A percentile compares a stretch with the other conserved stretches of the same genome.
Conservation (phyloP, 441 rosid genomes). For the Euphorbia celastroides region DNA sequence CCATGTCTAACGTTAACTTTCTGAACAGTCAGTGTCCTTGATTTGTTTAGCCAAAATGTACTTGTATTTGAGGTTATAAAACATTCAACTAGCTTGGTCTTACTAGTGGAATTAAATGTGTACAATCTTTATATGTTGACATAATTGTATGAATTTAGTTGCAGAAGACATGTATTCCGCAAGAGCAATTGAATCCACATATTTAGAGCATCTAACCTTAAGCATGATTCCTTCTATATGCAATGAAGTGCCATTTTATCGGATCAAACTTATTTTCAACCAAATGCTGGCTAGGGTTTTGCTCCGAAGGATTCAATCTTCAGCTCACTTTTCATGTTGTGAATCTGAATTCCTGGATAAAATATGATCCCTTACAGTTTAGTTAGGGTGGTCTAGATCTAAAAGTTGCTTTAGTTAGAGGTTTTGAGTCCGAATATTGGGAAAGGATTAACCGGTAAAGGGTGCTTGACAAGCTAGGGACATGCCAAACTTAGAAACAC, state of each 20-base stretch:
- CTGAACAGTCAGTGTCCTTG: not conserved
- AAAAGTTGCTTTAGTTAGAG: too few species aligned
- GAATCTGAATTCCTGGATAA: not conserved
- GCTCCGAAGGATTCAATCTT: constrained; percentile 6
- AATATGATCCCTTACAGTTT: not conserved
- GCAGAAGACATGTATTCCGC: not conserved
- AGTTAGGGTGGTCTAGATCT: too few species aligned
- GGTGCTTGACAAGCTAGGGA: too few species aligned
- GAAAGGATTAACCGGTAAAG: too few species aligned
- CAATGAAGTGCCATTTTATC: too few species aligned
- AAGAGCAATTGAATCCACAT: not conserved
- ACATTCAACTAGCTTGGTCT: not conserved
- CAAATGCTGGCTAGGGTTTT: not conserved
- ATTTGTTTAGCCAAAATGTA: not conserved
- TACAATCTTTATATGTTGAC: not conserved
- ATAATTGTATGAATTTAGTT: not conserved
- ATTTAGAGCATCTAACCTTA: not conserved
- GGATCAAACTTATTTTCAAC: not conserved
- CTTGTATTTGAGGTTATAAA: too few species aligned
- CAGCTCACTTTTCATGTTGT: not conserved
- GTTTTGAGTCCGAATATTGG: too few species aligned
- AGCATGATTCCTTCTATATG: not conserved
- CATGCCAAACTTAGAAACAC: too few species aligned
- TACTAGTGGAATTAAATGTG: not conserved
- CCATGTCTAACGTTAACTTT: not conserved